These are phyloP conservation scores for Globisporangium takayamanum DNA, from an alignment of 352 stramenopile genomes.

Conservation along the genomic window DNA sequence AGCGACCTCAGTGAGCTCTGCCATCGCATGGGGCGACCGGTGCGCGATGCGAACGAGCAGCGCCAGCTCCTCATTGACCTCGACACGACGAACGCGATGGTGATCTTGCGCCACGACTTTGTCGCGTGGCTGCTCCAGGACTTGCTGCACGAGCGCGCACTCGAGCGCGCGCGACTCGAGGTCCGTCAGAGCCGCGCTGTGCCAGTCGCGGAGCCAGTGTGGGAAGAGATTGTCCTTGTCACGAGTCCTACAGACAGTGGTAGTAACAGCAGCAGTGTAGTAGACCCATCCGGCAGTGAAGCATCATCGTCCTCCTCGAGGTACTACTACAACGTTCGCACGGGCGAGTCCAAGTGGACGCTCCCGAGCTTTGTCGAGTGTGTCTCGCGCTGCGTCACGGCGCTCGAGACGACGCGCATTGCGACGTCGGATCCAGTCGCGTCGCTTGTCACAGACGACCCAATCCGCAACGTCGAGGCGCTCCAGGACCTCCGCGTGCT, in stretches of 20 bases:
- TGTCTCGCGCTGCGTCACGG: conserved; percentile 25
- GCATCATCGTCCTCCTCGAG: conserved; percentile 1
- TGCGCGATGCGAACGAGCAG: conserved; percentile 41
- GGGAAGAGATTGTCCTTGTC: conserved; percentile 34
- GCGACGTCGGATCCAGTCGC: background rate
- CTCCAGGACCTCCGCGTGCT: conserved; percentile 38
- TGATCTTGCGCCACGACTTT: conserved; percentile 44
- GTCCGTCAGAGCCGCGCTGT: conserved; percentile 10
- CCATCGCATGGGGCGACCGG: conserved; percentile 23
- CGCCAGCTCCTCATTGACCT: conserved; percentile 41
- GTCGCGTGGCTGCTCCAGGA: conserved; percentile 44
- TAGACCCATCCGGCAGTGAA: background rate
- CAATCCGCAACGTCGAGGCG: conserved; percentile 20
- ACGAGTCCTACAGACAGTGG: background rate
- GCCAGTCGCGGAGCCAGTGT: conserved; percentile 23
- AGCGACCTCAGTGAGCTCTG: conserved; percentile 48
- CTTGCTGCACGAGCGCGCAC: conserved; percentile 21
- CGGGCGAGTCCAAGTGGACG: conserved; percentile 46
- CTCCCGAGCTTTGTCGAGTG: conserved; percentile 31
- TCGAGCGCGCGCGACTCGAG: conserved; percentile 7
- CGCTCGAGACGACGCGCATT: conserved; percentile 16
- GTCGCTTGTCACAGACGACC: conserved; percentile 10
- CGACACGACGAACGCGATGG: conserved; percentile 55
- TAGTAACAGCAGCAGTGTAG: too few relatives aligned
- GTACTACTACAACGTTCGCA: conserved; percentile 51